Evolutionary conservation across 1,139 yeast species (phyloP).

Genomic region (Spencermartinsiella ligniputridi): DNA sequence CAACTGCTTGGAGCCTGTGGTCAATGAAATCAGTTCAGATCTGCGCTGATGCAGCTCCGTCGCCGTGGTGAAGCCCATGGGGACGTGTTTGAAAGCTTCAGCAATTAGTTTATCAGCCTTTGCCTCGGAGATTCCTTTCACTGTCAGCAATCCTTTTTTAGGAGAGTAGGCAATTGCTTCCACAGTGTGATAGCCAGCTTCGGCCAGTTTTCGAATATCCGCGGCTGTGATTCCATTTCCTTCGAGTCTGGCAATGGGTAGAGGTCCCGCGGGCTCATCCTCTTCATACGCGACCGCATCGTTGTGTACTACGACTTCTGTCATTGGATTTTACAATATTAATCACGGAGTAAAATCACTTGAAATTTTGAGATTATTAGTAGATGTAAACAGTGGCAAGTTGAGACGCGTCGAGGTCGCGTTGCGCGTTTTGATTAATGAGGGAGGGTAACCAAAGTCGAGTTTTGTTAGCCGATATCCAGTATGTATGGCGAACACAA

Average conservation of each 20-base stretch:
- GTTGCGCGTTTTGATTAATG: background rate
- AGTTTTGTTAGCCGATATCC: too few species aligned
- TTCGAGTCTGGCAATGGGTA: slow-evolving; percentile 40
- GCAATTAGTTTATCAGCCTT: slow-evolving; percentile 81
- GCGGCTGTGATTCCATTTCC: slow-evolving; percentile 83
- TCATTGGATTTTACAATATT: too few species aligned
- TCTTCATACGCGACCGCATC: slow-evolving; percentile 35
- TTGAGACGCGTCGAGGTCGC: background rate
- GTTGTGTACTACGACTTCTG: background rate
- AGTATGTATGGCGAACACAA: too few species aligned
- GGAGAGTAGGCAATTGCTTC: slow-evolving; percentile 93
- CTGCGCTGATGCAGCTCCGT: slow-evolving; percentile 89
- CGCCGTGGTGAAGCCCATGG: slow-evolving; percentile 97
- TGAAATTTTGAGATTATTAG: too few species aligned
- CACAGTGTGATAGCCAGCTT: slow-evolving; percentile 83
- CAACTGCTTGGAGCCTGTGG: slow-evolving; percentile 92
- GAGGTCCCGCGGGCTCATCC: slow-evolving; percentile 46
- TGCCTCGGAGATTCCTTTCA: slow-evolving; percentile 93
- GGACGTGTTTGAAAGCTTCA: slow-evolving; percentile 85
- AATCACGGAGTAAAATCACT: too few species aligned
- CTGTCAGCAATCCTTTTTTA: slow-evolving; percentile 64
- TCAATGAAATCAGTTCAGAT: slow-evolving; percentile 82
- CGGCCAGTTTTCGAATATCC: slow-evolving; percentile 76
- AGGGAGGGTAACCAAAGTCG: too few species aligned
- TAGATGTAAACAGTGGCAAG: background rate